Conservation (phyloP, 2,329 filamentous ascomycete species). For the Diaporthe sp. region DNA sequence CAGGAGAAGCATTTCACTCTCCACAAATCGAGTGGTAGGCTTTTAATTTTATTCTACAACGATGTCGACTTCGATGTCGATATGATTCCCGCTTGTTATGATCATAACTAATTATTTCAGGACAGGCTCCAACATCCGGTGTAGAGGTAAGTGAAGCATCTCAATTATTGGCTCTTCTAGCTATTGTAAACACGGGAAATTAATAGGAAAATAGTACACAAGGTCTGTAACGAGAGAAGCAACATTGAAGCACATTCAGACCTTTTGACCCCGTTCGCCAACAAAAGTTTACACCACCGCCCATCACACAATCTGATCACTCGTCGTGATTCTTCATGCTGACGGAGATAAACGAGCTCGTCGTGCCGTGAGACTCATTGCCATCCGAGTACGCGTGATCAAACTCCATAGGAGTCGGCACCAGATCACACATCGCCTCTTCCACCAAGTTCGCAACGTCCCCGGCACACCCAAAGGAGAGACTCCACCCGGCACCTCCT, state of each 20-base stretch:
- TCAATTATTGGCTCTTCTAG: background rate
- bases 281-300: background rate
- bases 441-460: constrained; percentile 54
- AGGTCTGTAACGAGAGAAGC: background rate
- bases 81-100: background rate
- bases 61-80: background rate
- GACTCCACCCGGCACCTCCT: constrained; percentile 59
- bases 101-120: background rate
- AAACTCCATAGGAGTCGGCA: constrained; percentile 42
- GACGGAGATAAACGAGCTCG: constrained; percentile 34
- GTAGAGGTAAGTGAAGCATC: background rate
- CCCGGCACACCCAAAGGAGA: constrained; percentile 56
- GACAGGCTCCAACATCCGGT: too few relatives aligned
- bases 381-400: constrained; percentile 40
- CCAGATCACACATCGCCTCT: constrained; percentile 48
- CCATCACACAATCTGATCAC: background rate
- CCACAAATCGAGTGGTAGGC: background rate
- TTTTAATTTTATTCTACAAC: background rate
- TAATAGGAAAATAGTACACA: background rate
- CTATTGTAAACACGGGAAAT: background rate
- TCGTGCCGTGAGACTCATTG: constrained; percentile 29
- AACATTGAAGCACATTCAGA: background rate
- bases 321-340: constrained; percentile 23
- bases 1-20: too few relatives aligned
- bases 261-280: background rate